Evolutionary conservation across 2,329 filamentous ascomycete genomes (phyloP).

Genomic region (Venturiaceae sp.): DNA sequence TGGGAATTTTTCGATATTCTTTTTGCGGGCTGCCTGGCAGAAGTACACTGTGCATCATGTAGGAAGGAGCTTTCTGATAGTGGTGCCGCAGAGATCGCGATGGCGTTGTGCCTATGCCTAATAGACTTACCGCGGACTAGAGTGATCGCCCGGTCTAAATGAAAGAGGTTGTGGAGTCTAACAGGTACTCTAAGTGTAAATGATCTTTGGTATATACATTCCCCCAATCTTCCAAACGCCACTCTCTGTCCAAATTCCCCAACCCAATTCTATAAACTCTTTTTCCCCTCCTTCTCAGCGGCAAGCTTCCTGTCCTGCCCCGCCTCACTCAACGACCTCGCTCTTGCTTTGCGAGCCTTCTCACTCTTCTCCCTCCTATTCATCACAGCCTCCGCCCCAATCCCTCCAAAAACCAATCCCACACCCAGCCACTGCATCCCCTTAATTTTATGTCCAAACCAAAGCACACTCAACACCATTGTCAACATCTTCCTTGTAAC

Average conservation of each 20-base stretch:
- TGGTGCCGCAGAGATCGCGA: too few relatives aligned
- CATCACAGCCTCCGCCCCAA: slow-evolving; percentile 81
- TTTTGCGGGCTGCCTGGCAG: too few relatives aligned
- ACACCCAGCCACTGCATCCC: slow-evolving; percentile 93
- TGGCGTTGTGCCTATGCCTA: too few relatives aligned
- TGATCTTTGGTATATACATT: slow-evolving; percentile 25
- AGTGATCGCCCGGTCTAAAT: too few relatives aligned
- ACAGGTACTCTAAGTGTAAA: too few relatives aligned
- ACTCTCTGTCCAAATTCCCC: too few relatives aligned
- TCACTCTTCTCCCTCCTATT: slow-evolving; percentile 72
- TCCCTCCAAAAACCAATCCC: slow-evolving; percentile 84
- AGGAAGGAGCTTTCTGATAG: too few relatives aligned
- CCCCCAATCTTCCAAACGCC: slow-evolving; percentile 46
- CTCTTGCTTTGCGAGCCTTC: slow-evolving; percentile 56
- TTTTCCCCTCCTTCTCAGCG: not conserved
- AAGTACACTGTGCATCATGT: too few relatives aligned
- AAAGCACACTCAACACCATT: slow-evolving; percentile 92
- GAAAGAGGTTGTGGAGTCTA: too few relatives aligned
- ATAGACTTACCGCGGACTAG: too few relatives aligned
- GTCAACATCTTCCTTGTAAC: slow-evolving; percentile 99
- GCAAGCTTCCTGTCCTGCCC: not conserved
- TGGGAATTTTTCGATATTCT: too few relatives aligned
- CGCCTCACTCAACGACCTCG: slow-evolving; percentile 6
- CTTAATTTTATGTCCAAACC: slow-evolving; percentile 81
- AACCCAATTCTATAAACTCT: not conserved